Base-by-base conservation (phyloP, 768 basidiomycete species). In the Pleurotus sapidus region DNA sequence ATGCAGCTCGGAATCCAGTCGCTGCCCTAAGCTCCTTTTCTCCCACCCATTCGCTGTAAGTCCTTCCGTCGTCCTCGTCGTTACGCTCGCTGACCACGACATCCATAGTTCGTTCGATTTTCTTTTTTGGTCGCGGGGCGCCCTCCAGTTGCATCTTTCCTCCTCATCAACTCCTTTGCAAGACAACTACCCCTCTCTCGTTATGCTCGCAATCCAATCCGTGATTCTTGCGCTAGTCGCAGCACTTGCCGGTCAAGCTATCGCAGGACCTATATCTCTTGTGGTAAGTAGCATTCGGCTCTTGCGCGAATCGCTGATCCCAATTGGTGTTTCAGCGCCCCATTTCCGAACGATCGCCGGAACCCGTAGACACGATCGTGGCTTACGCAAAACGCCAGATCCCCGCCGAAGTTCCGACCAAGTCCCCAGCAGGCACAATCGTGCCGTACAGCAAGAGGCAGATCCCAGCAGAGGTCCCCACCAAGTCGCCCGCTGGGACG, bases 181-280 rank as follows among this genome's bases (percentile, higher is more conserved):
- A 17, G 11, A 15, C 37, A 23, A 40, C 51, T 5, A 5, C 18
- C 51, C 34, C 38, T 34, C 59, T 57, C 50, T 58, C 50, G 43
- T 64, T 60, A 85, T 86, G 84, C 72, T 83, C 66, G 60, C 70
- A 57, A 38, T 42, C 18, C 66, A 73, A 56, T 61, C 73, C 63
- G 59, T 78, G 63, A 56, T 78, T 54, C 65, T 77, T 50, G 60
- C 76, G 56, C 59, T 80, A 57, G 64, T 77, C 51, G 69, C 77
- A 56, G 60, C 76, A 60, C 67, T 81, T 64, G 75, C 77, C 60
- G 70, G 77, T 63, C 76, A 79, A 63, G 78, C 71, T 48, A 68
- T 76, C 45, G 71, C 74, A 38, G 71, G 69, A 15, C 69, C 84
- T 6, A 59, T 82, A 66, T 72, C 74, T 39, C 66, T 73, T 63